Percentiles rank a stretch among this genome's conserved stretches.
Conservation (phyloP, 2,329 filamentous ascomycete genomes). For the Alternaria ethzedia region DNA sequence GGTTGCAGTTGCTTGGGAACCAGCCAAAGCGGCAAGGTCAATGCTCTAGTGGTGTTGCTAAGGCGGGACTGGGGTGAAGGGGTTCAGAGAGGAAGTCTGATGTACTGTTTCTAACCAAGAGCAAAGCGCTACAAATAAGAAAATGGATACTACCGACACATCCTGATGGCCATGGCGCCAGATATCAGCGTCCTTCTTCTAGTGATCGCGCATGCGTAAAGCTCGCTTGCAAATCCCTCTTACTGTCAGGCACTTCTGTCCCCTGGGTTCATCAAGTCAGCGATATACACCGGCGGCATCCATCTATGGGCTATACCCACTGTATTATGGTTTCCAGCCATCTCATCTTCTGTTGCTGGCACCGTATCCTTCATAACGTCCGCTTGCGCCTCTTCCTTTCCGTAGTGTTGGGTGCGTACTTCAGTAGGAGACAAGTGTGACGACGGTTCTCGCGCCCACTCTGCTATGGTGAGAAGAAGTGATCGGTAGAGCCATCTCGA, state of each 20-base stretch:
- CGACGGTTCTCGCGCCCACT: not conserved
- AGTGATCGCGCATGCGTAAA: slow-evolving; percentile 19
- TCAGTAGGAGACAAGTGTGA: not conserved
- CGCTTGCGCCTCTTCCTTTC: not conserved
- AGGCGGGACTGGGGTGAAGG: not conserved
- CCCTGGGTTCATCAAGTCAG: not conserved
- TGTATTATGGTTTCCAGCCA: not conserved
- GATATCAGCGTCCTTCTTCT: slow-evolving; percentile 18
- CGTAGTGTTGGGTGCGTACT: not conserved
- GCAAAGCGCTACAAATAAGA: not conserved
- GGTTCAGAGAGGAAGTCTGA: not conserved
- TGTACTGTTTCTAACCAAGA: not conserved
- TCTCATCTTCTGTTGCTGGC: not conserved
- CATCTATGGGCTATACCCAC: not conserved
- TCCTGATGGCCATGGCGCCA: not conserved
- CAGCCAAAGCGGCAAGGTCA: not conserved
- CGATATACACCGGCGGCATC: not conserved
- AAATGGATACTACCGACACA: not conserved
- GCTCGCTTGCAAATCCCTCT: not conserved
- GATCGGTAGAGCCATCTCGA: not conserved
- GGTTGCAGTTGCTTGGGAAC: not conserved
- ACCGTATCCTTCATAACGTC: too few species aligned
- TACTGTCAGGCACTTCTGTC: not conserved
- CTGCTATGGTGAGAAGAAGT: not conserved
- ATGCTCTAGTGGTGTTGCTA: not conserved